Evolutionary conservation across 805 yeast genomes (phyloP).

Genomic region (Yarrowia osloensis): DNA sequence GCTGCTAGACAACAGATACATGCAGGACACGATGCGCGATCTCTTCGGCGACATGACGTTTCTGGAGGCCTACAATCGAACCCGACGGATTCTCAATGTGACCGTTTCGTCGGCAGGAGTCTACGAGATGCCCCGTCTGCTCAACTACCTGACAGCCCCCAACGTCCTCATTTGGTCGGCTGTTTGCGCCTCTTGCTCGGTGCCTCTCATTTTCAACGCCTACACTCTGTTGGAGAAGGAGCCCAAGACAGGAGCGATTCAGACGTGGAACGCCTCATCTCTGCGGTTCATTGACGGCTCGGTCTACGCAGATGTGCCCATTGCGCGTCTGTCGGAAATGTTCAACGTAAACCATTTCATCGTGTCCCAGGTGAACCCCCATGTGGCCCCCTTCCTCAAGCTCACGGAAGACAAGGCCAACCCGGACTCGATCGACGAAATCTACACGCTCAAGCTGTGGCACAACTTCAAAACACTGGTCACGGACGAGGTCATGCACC

Average conservation of each 20-base stretch:
- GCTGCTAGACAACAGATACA: constrained; percentile 75
- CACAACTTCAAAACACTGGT: constrained; percentile 53
- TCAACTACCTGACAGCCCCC: constrained; percentile 92
- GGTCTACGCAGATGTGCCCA: constrained; percentile 91
- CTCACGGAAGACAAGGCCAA: constrained; percentile 46
- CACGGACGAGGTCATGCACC: constrained; percentile 75
- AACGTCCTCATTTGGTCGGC: constrained; percentile 91
- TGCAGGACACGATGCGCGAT: constrained; percentile 70
- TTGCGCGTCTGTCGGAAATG: constrained; percentile 88
- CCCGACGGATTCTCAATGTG: constrained; percentile 89
- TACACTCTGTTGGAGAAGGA: constrained; percentile 83
- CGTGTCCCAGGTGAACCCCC: constrained; percentile 97
- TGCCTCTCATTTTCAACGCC: constrained; percentile 89
- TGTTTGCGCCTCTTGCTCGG: constrained; percentile 87
- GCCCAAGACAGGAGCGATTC: constrained; percentile 65
- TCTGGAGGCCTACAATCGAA: constrained; percentile 90
- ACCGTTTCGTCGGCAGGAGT: constrained; percentile 90
- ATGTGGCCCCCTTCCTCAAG: constrained; percentile 79
- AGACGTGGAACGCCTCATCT: constrained; percentile 79
- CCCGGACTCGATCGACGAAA: constrained; percentile 27
- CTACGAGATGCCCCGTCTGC: constrained; percentile 85
- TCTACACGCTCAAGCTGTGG: constrained; percentile 28
- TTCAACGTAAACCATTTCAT: constrained; percentile 96
- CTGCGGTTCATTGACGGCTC: constrained; percentile 93
- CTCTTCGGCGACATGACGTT: constrained; percentile 89